Percentiles rank a stretch among this genome's conserved stretches.
Conservation (phyloP, 306 rosid genomes). For the Quercus alba region DNA sequence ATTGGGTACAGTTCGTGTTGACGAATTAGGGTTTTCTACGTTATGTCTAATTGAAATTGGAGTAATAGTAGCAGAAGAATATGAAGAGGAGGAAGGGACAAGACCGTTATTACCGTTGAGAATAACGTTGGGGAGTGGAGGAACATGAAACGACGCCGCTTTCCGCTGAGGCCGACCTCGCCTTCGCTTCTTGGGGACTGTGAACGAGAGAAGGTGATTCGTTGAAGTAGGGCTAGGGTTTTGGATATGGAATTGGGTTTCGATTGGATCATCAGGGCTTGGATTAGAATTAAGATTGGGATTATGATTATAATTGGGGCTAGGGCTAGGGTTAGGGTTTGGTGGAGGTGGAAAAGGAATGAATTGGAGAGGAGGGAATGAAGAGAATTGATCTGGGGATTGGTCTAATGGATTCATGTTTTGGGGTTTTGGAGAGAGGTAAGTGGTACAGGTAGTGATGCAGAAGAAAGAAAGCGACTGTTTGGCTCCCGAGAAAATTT, state of each 20-base stretch:
- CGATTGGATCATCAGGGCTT: slow-evolving; percentile 2
- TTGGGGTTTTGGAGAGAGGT: not conserved
- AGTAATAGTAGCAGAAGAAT: slow-evolving; percentile 27
- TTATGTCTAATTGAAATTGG: slow-evolving; percentile 26
- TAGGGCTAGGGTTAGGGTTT: slow-evolving; percentile 18
- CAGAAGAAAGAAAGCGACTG: not conserved
- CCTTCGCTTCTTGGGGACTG: slow-evolving; percentile 83
- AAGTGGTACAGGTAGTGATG: not conserved
- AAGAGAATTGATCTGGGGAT: slow-evolving; percentile 35
- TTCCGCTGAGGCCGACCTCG: slow-evolving; percentile 82
- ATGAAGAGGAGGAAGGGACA: not conserved
- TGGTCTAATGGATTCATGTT: slow-evolving; percentile 41
- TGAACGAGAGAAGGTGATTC: slow-evolving; percentile 49
- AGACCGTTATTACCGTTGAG: slow-evolving; percentile 33
- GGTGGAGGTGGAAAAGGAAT: slow-evolving; percentile 37
- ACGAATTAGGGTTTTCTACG: slow-evolving; percentile 30
- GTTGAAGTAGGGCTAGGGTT: slow-evolving; percentile 29
- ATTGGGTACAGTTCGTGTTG: slow-evolving; percentile 19
- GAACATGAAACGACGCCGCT: slow-evolving; percentile 54
- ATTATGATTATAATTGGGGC: slow-evolving; percentile 22
- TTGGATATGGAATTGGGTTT: slow-evolving; percentile 15
- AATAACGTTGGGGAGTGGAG: slow-evolving; percentile 28
- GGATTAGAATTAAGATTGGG: slow-evolving; percentile 44
- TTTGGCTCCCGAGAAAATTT: slow-evolving; percentile 7
- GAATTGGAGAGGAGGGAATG: slow-evolving; percentile 52